Evolutionary conservation across 1,284 basidiomycete species (phyloP), one percentile per base, ranked within the genome.

Genomic region (Irpex sp.): DNA sequence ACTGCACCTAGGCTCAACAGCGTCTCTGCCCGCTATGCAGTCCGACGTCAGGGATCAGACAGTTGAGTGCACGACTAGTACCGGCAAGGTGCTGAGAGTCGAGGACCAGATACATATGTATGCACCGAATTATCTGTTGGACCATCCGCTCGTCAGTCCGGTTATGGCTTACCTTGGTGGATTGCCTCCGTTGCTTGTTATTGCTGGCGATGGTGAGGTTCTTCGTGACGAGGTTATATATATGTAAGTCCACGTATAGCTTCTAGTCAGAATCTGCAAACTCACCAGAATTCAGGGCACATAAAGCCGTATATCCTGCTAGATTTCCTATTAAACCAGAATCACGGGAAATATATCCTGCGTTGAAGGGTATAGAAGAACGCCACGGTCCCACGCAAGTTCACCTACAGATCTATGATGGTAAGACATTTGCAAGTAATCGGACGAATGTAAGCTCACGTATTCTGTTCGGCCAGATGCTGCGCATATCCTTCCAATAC

Each of bases 141-240:
- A 76, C 15, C 94, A 97, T 75, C 96, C 97, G 2, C 86, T 95
- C 63, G 87, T 97, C 56, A 97, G 93, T 64, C 91, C 95, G 0
- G 87, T 83, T 37, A 69, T 93, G 70, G 88, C 91, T 0, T 96
- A 96, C 71, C 82, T 98, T 6, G 97, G 97, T 6, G 96, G 96
- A 0, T 77, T 99, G 0, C 94, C 94, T 1, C 96, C 97, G 2
- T 73, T 98, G 58, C 80, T 94, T 58, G 80, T 99, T 67, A 88
- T 97, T 67, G 92, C 87, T 1, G 91, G 97, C 44, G 92, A 98
- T 69, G 90, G 89, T 68, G 97, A 99, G 76, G 95, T 98, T 0
- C 77, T 98, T 51, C 81, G 94, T 57, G 97, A 99, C 72, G 96
- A 98, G 76, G 89, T 95, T 57, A 86, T 98, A 47, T 98, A 94